Base-by-base conservation (phyloP, 768 basidiomycete species). In the Amylocystis lapponica region DNA sequence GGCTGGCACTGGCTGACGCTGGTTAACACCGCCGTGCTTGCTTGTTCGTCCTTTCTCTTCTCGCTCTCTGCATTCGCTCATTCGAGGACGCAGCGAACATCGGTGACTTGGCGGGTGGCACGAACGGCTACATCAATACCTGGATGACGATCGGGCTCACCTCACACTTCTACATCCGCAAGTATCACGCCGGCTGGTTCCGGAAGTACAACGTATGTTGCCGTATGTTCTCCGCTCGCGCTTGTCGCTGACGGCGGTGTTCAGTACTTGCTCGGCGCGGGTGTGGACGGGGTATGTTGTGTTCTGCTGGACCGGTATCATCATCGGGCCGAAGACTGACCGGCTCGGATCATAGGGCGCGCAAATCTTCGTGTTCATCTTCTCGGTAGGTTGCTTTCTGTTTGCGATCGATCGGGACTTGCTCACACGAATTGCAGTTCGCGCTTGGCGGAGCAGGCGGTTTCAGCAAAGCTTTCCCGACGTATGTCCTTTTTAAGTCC, bases 281-380 rank as follows among this genome's bases (percentile, higher is more conserved):
- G 27, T 26, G 29, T 40, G 5, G 39, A 40, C 17, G 39, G 39
- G 13, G 39, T 40, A 17, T 11, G 39, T 40, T 6, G 6, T 17
- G 7, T 37, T 25, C 23, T 13, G 17, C 19, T 31, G 33, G 19
- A 34, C 36, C 13, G 17, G 13, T 23, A 22, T 29, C 4, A 37
- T 37, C 20, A 11, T 9, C 23, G 26, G 39, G 5, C 16, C 3
- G 29, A n/a, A n/a, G n/a, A n/a, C n/a, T n/a, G n/a, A n/a, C n/a
- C n/a, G n/a, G n/a, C n/a, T n/a, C n/a, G n/a, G n/a, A n/a, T n/a
- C n/a, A n/a, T 19, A 40, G 39, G 39, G 39, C 3, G 22, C 39
- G 7, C 39, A 40, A 30, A n/a, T 40, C 26, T 40, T 40, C 39
- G 29, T 40, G 8, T 40, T 40, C 39, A 40, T 40, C n/a, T 40